Evolutionary conservation across 23 red algal species (phyloP).

Genomic region (Gracilaria domingensis): DNA sequence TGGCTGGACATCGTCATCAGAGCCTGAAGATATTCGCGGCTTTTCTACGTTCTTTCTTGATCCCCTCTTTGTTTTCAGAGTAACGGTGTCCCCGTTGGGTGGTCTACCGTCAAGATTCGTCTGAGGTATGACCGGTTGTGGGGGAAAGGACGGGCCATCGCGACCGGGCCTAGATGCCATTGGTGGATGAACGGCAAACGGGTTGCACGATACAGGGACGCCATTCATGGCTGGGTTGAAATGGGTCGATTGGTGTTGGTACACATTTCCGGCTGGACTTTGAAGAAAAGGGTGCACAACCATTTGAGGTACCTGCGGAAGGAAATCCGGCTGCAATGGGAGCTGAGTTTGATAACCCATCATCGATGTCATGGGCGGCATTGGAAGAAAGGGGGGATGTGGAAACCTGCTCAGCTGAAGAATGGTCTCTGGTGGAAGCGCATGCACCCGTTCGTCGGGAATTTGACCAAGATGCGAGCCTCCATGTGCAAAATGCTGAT

Average conservation of each 20-base stretch:
- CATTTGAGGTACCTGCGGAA: constrained; percentile 11
- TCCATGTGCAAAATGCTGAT: constrained; percentile 6
- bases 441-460: constrained; percentile 7
- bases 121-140: not conserved
- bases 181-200: not conserved
- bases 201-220: not conserved
- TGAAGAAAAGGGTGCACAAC: constrained; percentile 23
- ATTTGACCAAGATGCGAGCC: not conserved
- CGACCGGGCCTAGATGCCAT: not conserved
- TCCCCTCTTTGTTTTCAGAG: not conserved
- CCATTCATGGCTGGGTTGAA: constrained; percentile 6
- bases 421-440: not conserved
- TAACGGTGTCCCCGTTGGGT: not conserved
- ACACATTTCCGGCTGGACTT: not conserved
- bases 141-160: not conserved
- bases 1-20: not conserved
- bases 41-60: not conserved
- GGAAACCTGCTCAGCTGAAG: not conserved
- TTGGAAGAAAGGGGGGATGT: constrained; percentile 4
- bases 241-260: not conserved
- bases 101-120: not conserved
- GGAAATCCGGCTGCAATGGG: constrained; percentile 5
- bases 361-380: constrained; percentile 11
- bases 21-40: not conserved
- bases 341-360: constrained; percentile 7